Evolutionary conservation across 2,329 filamentous ascomycete species (phyloP), one percentile per base, ranked within the genome.

Genomic region (Colletotrichum shisoi): DNA sequence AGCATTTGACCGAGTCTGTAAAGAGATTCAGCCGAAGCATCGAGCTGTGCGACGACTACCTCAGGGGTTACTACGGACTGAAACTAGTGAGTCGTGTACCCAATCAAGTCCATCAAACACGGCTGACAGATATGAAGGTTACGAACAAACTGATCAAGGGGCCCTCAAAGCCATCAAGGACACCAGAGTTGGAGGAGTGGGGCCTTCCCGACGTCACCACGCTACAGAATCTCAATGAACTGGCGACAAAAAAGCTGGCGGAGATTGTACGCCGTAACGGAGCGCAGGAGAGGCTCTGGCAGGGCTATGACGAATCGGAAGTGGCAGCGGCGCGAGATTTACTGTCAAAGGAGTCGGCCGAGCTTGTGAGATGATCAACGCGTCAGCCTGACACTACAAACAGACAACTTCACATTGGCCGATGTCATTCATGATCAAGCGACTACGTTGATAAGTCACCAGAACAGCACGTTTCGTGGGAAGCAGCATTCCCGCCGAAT

Each of bases 41-140:
- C 71, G 95, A 99, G 80, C 85, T 99, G 59, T 98, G 95, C 74
- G 92, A 97, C 72, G 89, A 93, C 75, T 98, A 97, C 76, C 79
- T 98, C 69, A 88, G 95, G 69, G 95, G 94, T 1, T 96, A 93
- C 77, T 98, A 97, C 78, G 95, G 95, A 7, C 81, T 99, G 67
- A 95, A 94, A 76, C 77, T 94, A 78, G 90, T 93, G 78, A 73
- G 85, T 73, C 13, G 21, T 37, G 48, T 40, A 9, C 3, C 45
- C 17, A 5, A 40, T 46, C n/a, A 13, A 15, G 21, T 39, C 5
- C 17, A 17, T 11, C 15, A 40, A 42, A 8, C 13, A 34, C 7
- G 19, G 24, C 62, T 67, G 19, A 67, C 51, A 48, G 24, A 9
- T 44, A 34, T 12, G n/a, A 40, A 86, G 84, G 80, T 81, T 17